Base-by-base conservation (phyloP, 2,329 filamentous ascomycete species). In the Grosmannia penicillata region DNA sequence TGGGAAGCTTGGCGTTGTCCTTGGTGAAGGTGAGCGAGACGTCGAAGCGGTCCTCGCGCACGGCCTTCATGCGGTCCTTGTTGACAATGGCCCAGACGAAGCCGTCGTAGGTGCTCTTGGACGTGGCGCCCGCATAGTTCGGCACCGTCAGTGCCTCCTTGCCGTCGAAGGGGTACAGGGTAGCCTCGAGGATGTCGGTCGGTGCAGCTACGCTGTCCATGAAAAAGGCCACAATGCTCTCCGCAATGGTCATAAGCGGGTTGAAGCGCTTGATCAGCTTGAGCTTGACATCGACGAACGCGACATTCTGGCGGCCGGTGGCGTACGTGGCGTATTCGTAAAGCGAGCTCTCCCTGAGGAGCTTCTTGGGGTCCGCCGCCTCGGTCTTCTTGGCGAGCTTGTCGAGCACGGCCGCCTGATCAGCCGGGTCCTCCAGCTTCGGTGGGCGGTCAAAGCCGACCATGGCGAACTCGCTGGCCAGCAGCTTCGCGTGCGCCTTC, bases 41-140 rank as follows among this genome's bases (percentile, higher is more conserved):
- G 56, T 98, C 91, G 62, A 95, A 98, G 50, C 91, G 82, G 46
- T 94, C 85, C 34, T 94, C 82, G 44, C 91, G 81, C 50, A 94
- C 72, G 51, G 75, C 68, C 65, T 83, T 84, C 89, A 98, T 96
- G 56, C 72, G 64, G 51, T 86, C 79, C 74, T 98, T 98, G 71
- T 96, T 85, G 45, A 96, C 87, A 48, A 98, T 61, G 36, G 86
- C 89, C 73, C 82, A 96, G 47, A 98, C 89, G 52, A 96, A 98
- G 32, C 78, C 78, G 56, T 96, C 91, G 52, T 80, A 96, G 41
- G 63, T 60, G 64, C 76, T 77, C 70, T 75, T 78, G 59, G 63
- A 50, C 4, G 11, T 62, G 27, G 8, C 13, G 7, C 26, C 33
- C 9, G 17, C 17, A n/a, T 22, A 33, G 15, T 69, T 62, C 8